Evolutionary conservation across 768 basidiomycete genomes (phyloP).

Genomic region (Fomitopsis pulvina): DNA sequence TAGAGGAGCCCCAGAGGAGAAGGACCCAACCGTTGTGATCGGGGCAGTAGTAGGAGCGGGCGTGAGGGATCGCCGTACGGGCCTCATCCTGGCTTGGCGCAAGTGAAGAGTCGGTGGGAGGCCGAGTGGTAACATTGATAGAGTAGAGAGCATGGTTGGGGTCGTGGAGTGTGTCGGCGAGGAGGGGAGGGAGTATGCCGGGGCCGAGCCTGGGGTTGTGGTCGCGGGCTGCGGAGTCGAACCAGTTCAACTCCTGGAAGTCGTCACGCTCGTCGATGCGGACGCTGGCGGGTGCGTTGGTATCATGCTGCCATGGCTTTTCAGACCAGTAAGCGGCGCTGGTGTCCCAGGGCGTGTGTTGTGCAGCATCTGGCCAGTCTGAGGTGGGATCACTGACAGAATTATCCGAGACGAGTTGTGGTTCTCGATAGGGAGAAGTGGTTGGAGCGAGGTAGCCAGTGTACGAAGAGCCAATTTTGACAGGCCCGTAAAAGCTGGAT

Average conservation of each 20-base stretch:
- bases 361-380: slow-evolving; percentile 1
- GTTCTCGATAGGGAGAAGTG: slow-evolving; percentile 23
- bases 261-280: slow-evolving; percentile 54
- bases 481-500: neutral
- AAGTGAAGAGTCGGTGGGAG: slow-evolving; percentile 14
- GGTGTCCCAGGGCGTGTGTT: neutral
- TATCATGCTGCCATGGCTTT: neutral
- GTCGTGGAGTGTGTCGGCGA: slow-evolving; percentile 64
- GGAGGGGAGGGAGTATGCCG: slow-evolving; percentile 61
- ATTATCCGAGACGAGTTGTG: slow-evolving; percentile 22
- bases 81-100: slow-evolving; percentile 58
- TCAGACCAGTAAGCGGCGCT: neutral
- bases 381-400: slow-evolving; percentile 9
- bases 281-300: neutral
- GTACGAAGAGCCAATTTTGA: slow-evolving; percentile 26
- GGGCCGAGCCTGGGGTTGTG: slow-evolving; percentile 52
- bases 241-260: slow-evolving; percentile 65
- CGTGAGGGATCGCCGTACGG: slow-evolving; percentile 68
- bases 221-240: slow-evolving; percentile 46
- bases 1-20: slow-evolving; percentile 60
- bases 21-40: slow-evolving; percentile 83
- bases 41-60: slow-evolving; percentile 77
- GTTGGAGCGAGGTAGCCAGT: slow-evolving; percentile 27
- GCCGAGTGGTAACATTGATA: slow-evolving; percentile 38
- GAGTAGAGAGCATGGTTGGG: slow-evolving; percentile 67